phyloP scores from a whole-genome alignment of 164 flowering plant genomes.

The Vitis riparia region DNA sequence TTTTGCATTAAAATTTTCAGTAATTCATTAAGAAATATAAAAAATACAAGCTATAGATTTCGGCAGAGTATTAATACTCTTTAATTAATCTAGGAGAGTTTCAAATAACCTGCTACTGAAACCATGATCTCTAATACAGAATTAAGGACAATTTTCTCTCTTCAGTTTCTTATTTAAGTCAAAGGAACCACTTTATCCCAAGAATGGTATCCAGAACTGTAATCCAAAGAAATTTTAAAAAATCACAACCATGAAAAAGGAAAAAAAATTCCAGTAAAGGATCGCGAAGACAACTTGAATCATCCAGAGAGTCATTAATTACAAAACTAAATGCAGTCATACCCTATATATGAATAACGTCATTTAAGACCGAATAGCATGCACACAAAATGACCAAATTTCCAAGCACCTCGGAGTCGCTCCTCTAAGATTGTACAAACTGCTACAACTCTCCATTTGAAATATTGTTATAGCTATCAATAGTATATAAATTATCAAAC shows the following conservation, averaged over 20 bases:
- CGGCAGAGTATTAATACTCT: too few relatives aligned
- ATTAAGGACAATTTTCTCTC: background rate
- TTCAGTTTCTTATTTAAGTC: background rate
- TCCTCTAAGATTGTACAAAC: constrained; percentile 1
- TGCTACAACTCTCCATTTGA: background rate
- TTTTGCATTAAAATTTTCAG: too few relatives aligned
- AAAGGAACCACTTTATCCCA: too few relatives aligned
- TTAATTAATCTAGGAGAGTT: too few relatives aligned
- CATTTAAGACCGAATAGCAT: background rate
- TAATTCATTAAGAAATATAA: too few relatives aligned
- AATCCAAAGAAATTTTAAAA: background rate
- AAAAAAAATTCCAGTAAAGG: background rate
- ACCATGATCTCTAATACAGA: background rate
- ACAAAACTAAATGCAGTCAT: background rate
- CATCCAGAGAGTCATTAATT: background rate
- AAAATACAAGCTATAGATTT: too few relatives aligned
- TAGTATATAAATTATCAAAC: background rate
- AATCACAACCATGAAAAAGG: too few relatives aligned
- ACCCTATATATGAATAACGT: background rate
- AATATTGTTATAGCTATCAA: background rate
- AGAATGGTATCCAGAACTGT: too few relatives aligned
- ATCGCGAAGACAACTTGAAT: background rate
- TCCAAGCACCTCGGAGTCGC: background rate
- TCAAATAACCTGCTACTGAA: background rate
- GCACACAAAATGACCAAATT: background rate